These are phyloP conservation scores for Cutaneotrichosporon cavernicola DNA, from an alignment of 1,284 basidiomycete genomes.

Conservation along the genomic window DNA sequence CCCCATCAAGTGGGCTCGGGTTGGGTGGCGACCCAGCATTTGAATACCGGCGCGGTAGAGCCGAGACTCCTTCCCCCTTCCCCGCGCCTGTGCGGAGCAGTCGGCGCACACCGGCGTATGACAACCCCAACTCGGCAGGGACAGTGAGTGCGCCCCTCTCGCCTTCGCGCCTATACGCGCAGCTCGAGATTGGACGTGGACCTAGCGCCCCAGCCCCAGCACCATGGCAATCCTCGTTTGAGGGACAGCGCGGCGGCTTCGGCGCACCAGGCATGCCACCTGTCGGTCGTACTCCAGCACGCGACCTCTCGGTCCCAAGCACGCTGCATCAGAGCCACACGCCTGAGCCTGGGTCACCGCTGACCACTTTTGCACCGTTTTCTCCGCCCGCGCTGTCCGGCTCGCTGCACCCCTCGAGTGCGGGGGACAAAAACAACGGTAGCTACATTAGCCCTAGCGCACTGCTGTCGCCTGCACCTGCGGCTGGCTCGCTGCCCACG, in stretches of 20 bases:
- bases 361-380: constrained; percentile 48
- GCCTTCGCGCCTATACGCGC: constrained; percentile 49
- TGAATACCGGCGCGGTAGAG: constrained; percentile 23
- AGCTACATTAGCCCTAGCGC: constrained; percentile 45
- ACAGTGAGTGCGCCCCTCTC: constrained; percentile 51
- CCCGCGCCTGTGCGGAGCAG: constrained; percentile 9
- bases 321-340: constrained; percentile 19
- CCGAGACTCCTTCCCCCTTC: constrained; percentile 14
- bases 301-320: constrained; percentile 20
- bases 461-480: constrained; percentile 37
- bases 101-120: constrained; percentile 29
- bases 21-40: constrained; percentile 32
- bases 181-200: constrained; percentile 43
- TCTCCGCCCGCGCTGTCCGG: constrained; percentile 32
- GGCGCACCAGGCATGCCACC: constrained; percentile 20
- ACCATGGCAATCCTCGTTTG: constrained; percentile 13
- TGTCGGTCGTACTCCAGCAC: neutral
- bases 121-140: constrained; percentile 41
- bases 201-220: constrained; percentile 12
- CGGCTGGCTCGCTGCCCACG: neutral
- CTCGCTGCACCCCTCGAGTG: constrained; percentile 26
- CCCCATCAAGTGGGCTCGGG: constrained; percentile 26
- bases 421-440: constrained; percentile 11
- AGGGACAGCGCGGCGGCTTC: constrained; percentile 17
- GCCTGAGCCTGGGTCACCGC: constrained; percentile 27